A percentile compares a stretch with the other conserved stretches of the same genome.
Evolutionary conservation across 306 rosid genomes (phyloP).

Genomic region (Fragaria nilgerrensis): DNA sequence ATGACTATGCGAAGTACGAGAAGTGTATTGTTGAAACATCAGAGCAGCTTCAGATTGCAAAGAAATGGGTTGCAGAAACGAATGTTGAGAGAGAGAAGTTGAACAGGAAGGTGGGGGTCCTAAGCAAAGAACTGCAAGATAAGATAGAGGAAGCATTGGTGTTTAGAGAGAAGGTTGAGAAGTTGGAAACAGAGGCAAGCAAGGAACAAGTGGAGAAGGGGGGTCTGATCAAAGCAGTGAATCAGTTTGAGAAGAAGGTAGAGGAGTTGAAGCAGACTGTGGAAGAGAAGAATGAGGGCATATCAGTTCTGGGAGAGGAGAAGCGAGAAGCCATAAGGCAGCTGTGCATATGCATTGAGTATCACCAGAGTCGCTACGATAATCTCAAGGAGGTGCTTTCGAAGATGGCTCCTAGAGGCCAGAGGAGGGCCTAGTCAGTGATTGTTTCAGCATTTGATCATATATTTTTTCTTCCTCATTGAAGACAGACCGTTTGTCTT

Average conservation of each 20-base stretch:
- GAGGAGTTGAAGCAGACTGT: conserved; percentile 58
- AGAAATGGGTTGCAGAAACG: conserved; percentile 45
- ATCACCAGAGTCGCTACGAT: conserved; percentile 74
- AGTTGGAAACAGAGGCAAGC: conserved; percentile 52
- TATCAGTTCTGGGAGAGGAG: conserved; percentile 75
- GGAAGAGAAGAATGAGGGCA: conserved; percentile 65
- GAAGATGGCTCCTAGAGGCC: conserved; percentile 50
- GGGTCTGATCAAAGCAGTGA: conserved; percentile 45
- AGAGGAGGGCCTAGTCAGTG: conserved; percentile 44
- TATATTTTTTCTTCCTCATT: not conserved
- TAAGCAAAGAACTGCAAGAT: conserved; percentile 47
- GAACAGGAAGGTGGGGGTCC: conserved; percentile 36
- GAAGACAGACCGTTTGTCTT: conserved; percentile 26
- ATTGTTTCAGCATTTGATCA: conserved; percentile 2
- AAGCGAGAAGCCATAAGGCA: conserved; percentile 94
- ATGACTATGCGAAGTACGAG: conserved; percentile 34
- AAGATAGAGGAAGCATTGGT: conserved; percentile 37
- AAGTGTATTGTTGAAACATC: conserved; percentile 40
- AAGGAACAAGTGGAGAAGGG: conserved; percentile 60
- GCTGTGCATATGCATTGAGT: conserved; percentile 87
- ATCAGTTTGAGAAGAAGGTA: conserved; percentile 58
- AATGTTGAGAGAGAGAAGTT: conserved; percentile 42
- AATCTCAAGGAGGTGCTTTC: conserved; percentile 63
- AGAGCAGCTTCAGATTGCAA: conserved; percentile 51
- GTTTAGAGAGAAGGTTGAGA: conserved; percentile 41